Conservation (phyloP, 352 stramenopile species). For the Globisporangium paddicum region DNA sequence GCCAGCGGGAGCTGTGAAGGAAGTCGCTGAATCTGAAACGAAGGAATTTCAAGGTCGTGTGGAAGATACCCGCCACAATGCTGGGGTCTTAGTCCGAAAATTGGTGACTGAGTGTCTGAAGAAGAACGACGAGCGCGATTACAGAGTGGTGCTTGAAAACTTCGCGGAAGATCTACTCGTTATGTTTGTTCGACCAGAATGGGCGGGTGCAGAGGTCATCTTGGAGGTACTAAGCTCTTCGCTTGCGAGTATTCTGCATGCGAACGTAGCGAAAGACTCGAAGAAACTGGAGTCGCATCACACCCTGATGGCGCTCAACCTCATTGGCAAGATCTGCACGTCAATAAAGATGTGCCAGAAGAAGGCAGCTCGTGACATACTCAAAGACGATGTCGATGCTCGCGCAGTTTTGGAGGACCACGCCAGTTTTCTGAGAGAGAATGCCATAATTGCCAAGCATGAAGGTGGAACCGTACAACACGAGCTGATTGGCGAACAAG, state of each 20-base stretch:
- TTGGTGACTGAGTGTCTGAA: slow-evolving; percentile 78
- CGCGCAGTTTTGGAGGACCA: slow-evolving; percentile 50
- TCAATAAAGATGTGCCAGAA: slow-evolving; percentile 63
- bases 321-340: slow-evolving; percentile 76
- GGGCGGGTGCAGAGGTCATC: slow-evolving; percentile 66
- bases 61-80: slow-evolving; percentile 31
- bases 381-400: slow-evolving; percentile 45
- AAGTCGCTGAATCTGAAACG: slow-evolving; percentile 14
- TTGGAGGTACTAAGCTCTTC: slow-evolving; percentile 64
- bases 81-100: slow-evolving; percentile 34
- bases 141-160: slow-evolving; percentile 72
- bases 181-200: slow-evolving; percentile 81
- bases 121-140: slow-evolving; percentile 74
- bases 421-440: slow-evolving; percentile 22
- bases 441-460: slow-evolving; percentile 11
- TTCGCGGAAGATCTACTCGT: slow-evolving; percentile 80
- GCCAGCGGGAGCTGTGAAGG: slow-evolving; percentile 16
- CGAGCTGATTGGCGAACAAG: background rate
- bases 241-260: slow-evolving; percentile 56
- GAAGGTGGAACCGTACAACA: slow-evolving; percentile 1
- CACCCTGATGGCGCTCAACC: slow-evolving; percentile 55
- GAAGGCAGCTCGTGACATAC: slow-evolving; percentile 17
- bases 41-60: slow-evolving; percentile 17
- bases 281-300: slow-evolving; percentile 70
- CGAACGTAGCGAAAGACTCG: slow-evolving; percentile 45